Percentiles rank a stretch among this genome's conserved stretches.
phyloP scores from a whole-genome alignment of 2,329 filamentous ascomycete genomes.

The Verticillium isaacii region DNA sequence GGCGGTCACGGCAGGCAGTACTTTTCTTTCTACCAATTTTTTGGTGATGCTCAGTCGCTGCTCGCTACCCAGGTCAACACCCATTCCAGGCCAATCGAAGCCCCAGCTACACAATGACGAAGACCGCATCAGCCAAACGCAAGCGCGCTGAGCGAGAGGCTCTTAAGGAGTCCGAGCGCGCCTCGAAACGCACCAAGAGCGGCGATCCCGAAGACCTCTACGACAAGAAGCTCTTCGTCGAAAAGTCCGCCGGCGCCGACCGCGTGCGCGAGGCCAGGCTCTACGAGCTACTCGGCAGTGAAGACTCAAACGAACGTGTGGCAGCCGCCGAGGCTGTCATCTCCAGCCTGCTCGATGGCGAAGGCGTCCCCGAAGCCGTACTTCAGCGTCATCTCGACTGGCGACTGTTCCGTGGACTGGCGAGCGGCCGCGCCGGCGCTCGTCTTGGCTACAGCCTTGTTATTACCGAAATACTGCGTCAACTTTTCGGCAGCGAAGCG shows the following conservation, averaged over 20 bases:
- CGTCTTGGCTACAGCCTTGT: conserved; percentile 87
- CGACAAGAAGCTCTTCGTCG: conserved; percentile 41
- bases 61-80: neutral
- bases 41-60: neutral
- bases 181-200: conserved; percentile 21
- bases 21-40: conserved; percentile 9
- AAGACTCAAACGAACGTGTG: conserved; percentile 51
- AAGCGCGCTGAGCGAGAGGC: conserved; percentile 15
- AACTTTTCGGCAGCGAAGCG: conserved; percentile 55
- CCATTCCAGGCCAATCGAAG: neutral
- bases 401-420: conserved; percentile 79
- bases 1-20: conserved; percentile 11
- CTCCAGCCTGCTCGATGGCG: conserved; percentile 45
- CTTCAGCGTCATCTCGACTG: conserved; percentile 57
- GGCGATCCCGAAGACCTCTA: conserved; percentile 22
- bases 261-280: conserved; percentile 53
- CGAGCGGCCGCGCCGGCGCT: conserved; percentile 84
- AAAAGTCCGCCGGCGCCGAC: conserved; percentile 46
- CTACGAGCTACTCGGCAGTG: conserved; percentile 58
- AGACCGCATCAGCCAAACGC: conserved; percentile 13
- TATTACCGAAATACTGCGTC: conserved; percentile 71
- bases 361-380: conserved; percentile 46
- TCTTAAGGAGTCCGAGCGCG: conserved; percentile 8
- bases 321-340: conserved; percentile 55
- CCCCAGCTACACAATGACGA: conserved; percentile 8